Evolutionary conservation across 306 rosid genomes (phyloP).

Genomic region (Leucaena leucocephala): DNA sequence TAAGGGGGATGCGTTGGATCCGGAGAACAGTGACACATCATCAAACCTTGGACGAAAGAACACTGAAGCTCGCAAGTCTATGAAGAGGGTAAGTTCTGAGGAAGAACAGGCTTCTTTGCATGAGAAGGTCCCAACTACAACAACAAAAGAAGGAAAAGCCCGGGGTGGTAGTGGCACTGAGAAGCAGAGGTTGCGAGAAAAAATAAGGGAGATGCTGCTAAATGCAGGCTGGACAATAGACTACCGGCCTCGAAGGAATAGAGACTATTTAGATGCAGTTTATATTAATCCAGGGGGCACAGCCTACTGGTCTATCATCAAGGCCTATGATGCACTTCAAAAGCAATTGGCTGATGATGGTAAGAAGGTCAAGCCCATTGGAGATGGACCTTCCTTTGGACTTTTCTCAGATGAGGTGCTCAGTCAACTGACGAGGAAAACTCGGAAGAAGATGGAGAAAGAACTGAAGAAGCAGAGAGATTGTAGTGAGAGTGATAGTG

Average conservation of each 20-base stretch:
- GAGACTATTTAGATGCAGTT: conserved; percentile 94
- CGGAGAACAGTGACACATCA: conserved; percentile 64
- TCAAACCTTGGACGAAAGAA: conserved; percentile 51
- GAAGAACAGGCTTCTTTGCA: conserved; percentile 54
- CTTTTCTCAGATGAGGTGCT: conserved; percentile 78
- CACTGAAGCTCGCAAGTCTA: conserved; percentile 44
- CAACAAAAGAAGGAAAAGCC: conserved; percentile 65
- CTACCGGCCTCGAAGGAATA: conserved; percentile 89
- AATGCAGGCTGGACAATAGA: conserved; percentile 83
- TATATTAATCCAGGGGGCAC: conserved; percentile 84
- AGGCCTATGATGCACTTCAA: conserved; percentile 89
- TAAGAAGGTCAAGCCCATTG: conserved; percentile 49
- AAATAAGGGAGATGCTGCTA: conserved; percentile 77
- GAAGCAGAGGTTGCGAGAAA: conserved; percentile 86
- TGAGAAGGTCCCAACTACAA: conserved; percentile 52
- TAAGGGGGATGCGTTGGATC: conserved; percentile 54
- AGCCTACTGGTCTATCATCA: conserved; percentile 92
- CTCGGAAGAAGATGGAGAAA: conserved; percentile 83
- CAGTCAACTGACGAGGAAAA: conserved; percentile 86
- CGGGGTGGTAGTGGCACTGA: conserved; percentile 90
- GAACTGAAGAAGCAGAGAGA: conserved; percentile 68
- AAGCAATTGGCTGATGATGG: conserved; percentile 70
- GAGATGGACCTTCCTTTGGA: conserved; percentile 53
- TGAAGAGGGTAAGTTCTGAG: conserved; percentile 50
- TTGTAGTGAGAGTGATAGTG: conserved; percentile 60